phyloP scores from a whole-genome alignment of 441 rosid species.

The Syzygium malaccense region DNA sequence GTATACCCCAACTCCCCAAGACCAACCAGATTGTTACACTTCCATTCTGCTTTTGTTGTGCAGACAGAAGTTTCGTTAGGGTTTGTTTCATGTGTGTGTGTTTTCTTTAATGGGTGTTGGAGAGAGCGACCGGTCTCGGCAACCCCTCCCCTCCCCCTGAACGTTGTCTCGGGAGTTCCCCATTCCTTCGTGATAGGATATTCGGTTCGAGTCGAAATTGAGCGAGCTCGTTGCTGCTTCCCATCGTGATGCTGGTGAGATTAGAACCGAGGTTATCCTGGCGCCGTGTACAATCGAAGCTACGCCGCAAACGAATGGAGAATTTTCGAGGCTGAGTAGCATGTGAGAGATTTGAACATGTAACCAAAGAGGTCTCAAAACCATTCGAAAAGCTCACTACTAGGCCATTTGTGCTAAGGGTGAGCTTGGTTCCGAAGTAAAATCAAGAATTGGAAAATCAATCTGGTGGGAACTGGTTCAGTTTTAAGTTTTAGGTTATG shows the following conservation, averaged over 20 bases:
- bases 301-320: too few relatives aligned
- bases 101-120: not conserved
- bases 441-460: too few relatives aligned
- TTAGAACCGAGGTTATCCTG: not conserved
- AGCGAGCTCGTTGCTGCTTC: not conserved
- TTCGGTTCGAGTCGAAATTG: not conserved
- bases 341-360: too few relatives aligned
- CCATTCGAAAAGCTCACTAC: too few relatives aligned
- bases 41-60: not conserved
- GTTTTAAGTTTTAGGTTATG: too few relatives aligned
- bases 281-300: too few relatives aligned
- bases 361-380: too few relatives aligned
- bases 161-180: not conserved
- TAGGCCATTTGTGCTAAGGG: too few relatives aligned
- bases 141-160: accelerated
- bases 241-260: not conserved
- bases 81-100: not conserved
- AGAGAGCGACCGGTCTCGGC: not conserved
- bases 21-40: not conserved
- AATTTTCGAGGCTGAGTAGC: too few relatives aligned
- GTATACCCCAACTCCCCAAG: not conserved
- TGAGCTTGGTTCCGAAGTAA: too few relatives aligned
- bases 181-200: not conserved
- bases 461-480: too few relatives aligned
- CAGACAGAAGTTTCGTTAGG: not conserved